Evolutionary conservation across 192 early-diverging fungal genomes (phyloP), one percentile per base, ranked within the genome.

Genomic region (Kappamyces sp.): DNA sequence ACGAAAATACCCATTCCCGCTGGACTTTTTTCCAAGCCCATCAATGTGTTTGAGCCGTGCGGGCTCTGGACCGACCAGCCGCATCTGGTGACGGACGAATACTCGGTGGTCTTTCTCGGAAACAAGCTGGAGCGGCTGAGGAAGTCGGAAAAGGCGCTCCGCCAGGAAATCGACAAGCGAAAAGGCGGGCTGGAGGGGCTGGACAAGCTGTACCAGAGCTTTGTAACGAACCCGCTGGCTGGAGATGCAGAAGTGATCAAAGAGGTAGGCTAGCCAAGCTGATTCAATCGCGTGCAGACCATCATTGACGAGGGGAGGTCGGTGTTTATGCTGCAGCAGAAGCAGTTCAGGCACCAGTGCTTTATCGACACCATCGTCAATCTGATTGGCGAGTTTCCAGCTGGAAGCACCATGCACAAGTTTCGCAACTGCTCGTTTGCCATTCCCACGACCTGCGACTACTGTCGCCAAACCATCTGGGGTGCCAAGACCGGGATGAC

Each of bases 401-500:
- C 76, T 12, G 65, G 67, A 22, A 71, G 73, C 34, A 62, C 76
- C 11, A 64, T 68, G 2, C 88, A 90, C 63, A 68, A 80, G 50
- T 88, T 91, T 49, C 84, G 85, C 54, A 67, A 66, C 4, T 73
- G 77, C 9, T 80, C 86, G 6, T 91, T 86, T 57, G 74, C 86
- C 1, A 85, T 89, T 40, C 88, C 87, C 11, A 87, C 86, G 1
- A 73, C 78, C 0, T 91, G 88, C 59, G 83, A 87, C 48, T 83
- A 83, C 29, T 91, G 88, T 51, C 75, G 78, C 33, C 77, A 75
- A 31, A 85, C 77, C 1, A 86, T 91, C 50, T 91, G 88, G 88
- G 88, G 73, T 89, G 5, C 74, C 78, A 29, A 88, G 87, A 50
- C 75, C 85, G 55, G 88, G 84, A 14, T 62, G 87, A 30, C 9